These are phyloP conservation scores for Globisporangium solare DNA, from an alignment of 352 stramenopile species.

Conservation along the genomic window DNA sequence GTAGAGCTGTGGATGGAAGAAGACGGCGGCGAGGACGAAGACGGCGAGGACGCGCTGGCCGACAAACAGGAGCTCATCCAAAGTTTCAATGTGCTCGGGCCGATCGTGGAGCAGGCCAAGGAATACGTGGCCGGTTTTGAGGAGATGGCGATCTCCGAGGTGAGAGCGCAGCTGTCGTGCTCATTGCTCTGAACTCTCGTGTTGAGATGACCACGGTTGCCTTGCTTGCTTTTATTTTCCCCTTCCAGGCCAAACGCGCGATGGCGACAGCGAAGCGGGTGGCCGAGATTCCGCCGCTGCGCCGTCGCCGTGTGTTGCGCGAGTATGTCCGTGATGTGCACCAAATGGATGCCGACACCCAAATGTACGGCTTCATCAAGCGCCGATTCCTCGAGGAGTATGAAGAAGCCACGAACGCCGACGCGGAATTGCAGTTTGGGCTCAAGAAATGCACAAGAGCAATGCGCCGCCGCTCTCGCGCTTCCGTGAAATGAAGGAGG, in stretches of 20 bases:
- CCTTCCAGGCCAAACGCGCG: slow-evolving; percentile 37
- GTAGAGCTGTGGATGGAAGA: slow-evolving; percentile 69
- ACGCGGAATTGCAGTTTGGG: slow-evolving; percentile 43
- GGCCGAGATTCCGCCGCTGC: slow-evolving; percentile 53
- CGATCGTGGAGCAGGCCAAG: slow-evolving; percentile 41
- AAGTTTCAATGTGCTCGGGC: slow-evolving; percentile 39
- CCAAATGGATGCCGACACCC: slow-evolving; percentile 54
- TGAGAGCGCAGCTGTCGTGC: neutral
- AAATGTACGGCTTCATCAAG: slow-evolving; percentile 47
- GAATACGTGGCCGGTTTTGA: slow-evolving; percentile 32
- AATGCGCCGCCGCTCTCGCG: slow-evolving; percentile 51
- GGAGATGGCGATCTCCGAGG: slow-evolving; percentile 31
- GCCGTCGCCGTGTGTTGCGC: slow-evolving; percentile 43
- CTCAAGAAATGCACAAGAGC: slow-evolving; percentile 48
- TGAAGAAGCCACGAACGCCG: slow-evolving; percentile 27
- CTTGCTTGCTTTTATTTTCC: neutral
- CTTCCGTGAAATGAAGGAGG: slow-evolving; percentile 42
- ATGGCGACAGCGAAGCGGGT: slow-evolving; percentile 42
- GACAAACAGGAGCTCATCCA: slow-evolving; percentile 67
- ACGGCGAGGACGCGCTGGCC: slow-evolving; percentile 27
- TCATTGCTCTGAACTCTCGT: neutral
- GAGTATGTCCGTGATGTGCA: slow-evolving; percentile 58
- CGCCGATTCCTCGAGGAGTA: slow-evolving; percentile 37
- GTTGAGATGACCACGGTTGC: neutral
- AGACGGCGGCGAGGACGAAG: slow-evolving; percentile 32